Conservation (phyloP, 441 rosid species). For the Rhodomyrtus psidioides region DNA sequence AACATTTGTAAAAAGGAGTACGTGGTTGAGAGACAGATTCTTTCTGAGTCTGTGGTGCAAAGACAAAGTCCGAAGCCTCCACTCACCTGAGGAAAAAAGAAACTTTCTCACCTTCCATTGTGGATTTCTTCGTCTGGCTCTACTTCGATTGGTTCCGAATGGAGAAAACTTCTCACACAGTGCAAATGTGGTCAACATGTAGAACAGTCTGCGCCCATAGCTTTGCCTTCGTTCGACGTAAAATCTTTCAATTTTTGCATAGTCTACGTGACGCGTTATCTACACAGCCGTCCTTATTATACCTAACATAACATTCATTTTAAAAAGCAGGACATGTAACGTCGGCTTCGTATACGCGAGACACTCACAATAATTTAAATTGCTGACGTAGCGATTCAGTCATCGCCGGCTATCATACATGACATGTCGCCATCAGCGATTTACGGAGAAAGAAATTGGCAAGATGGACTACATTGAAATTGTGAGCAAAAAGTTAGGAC, state of each 20-base stretch:
- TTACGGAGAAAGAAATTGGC: not conserved
- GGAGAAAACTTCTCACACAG: not conserved
- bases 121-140: not conserved
- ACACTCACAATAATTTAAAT: not conserved
- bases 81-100: not conserved
- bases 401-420: fast-evolving
- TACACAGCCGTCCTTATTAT: not conserved
- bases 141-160: not conserved
- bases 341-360: not conserved
- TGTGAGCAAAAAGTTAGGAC: not conserved
- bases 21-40: not conserved
- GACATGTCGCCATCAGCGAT: not conserved
- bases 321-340: not conserved
- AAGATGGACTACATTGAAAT: fast-evolving
- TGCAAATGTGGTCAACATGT: not conserved
- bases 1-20: not conserved
- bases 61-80: not conserved
- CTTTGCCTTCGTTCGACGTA: not conserved
- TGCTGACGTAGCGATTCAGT: fast-evolving
- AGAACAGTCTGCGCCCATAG: not conserved
- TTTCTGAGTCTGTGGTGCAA: not conserved
- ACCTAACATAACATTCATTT: not conserved
- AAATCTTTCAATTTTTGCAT: not conserved
- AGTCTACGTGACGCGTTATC: not conserved
- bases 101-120: not conserved